These are phyloP conservation scores for Podila minutissima DNA, from an alignment of 192 early-diverging fungal species.

Conservation along the genomic window DNA sequence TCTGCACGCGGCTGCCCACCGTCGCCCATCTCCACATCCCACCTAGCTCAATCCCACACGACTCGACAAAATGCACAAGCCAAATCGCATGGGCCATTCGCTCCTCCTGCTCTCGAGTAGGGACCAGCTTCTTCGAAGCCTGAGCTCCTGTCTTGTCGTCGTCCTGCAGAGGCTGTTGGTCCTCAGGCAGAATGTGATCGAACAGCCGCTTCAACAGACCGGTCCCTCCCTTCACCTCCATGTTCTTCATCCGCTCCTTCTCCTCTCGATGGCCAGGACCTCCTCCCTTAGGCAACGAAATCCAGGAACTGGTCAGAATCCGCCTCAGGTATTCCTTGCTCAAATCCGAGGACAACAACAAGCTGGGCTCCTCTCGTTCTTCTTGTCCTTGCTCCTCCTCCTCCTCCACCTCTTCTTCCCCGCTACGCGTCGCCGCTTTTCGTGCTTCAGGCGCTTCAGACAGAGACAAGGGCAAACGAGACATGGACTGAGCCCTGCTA, in stretches of 20 bases:
- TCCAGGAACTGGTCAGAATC: constrained; percentile 25
- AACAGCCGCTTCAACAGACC: constrained; percentile 34
- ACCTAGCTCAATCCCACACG: constrained; percentile 24
- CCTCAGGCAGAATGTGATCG: constrained; percentile 17
- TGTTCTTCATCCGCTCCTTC: neutral
- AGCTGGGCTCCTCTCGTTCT: neutral
- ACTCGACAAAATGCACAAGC: constrained; percentile 32
- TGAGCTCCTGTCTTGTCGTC: neutral
- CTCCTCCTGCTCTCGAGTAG: neutral
- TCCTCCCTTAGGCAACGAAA: neutral
- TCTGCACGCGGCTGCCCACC: constrained; percentile 12
- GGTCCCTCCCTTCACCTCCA: constrained; percentile 36
- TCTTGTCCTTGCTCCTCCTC: neutral
- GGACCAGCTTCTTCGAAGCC: neutral
- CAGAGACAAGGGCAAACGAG: neutral
- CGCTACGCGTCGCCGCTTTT: neutral
- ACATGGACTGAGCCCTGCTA: neutral
- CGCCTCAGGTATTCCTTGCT: constrained; percentile 16
- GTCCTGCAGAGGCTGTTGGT: neutral
- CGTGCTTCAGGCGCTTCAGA: no score
- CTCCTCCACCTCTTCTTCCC: neutral
- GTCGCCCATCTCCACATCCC: constrained; percentile 32
- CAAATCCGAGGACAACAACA: neutral
- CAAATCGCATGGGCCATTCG: constrained; percentile 22
- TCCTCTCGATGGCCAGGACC: neutral